phyloP scores from a whole-genome alignment of 805 yeast species.

The Saccharomyces eubayanus region DNA sequence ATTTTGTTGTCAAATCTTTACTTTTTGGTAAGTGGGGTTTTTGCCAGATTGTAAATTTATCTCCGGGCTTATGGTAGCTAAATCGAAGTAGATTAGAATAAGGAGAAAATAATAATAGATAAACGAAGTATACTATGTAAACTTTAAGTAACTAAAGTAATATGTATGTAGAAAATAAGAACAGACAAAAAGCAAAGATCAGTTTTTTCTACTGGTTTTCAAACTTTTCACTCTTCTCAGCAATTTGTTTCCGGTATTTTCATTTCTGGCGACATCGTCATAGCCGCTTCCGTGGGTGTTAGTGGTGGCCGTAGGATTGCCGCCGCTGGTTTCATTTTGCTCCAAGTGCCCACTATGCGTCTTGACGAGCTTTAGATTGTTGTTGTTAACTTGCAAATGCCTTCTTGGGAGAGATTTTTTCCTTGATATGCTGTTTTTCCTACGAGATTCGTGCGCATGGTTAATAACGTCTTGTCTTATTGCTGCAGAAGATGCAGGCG shows the following conservation, averaged over 20 bases:
- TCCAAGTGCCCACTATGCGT: background rate
- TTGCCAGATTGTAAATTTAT: background rate
- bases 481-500: constrained; percentile 69
- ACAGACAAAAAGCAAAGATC: background rate
- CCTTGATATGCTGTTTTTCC: constrained; percentile 47
- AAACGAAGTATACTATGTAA: background rate
- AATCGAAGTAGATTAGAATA: no score
- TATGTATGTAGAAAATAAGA: background rate
- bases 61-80: background rate
- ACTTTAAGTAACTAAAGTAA: background rate
- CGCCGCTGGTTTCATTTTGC: background rate
- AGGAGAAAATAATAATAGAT: background rate
- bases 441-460: constrained; percentile 28
- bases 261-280: constrained; percentile 12
- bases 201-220: constrained; percentile 42
- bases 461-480: constrained; percentile 31
- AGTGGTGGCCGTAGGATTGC: background rate
- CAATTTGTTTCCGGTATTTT: constrained; percentile 44
- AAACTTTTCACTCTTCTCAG: constrained; percentile 83
- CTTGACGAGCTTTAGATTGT: background rate
- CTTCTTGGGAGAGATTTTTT: constrained; percentile 78
- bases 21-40: background rate
- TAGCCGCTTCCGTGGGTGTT: background rate
- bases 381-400: constrained; percentile 6
- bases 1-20: background rate